These are phyloP conservation scores for Monosporozyma aerobia DNA, from an alignment of 805 yeast genomes.

Conservation along the genomic window DNA sequence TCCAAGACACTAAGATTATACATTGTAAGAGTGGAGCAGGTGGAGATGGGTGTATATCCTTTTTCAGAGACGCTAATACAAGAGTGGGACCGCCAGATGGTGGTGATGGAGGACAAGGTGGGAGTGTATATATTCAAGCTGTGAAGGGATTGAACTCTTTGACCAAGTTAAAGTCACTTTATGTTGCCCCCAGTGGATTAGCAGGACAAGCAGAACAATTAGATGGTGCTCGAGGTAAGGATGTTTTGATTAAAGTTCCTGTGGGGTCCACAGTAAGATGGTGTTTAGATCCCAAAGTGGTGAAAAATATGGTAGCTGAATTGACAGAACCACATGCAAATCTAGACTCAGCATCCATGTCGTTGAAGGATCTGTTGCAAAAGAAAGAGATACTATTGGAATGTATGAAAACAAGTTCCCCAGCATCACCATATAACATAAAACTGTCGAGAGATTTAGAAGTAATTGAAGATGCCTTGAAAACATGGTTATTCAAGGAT, in stretches of 20 bases:
- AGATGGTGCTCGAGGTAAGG: slow-evolving; percentile 80
- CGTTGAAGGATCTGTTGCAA: slow-evolving; percentile 19
- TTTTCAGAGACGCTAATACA: slow-evolving; percentile 75
- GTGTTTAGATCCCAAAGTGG: slow-evolving; percentile 63
- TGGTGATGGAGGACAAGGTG: slow-evolving; percentile 98
- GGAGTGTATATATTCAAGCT: slow-evolving; percentile 76
- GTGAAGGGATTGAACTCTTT: slow-evolving; percentile 61
- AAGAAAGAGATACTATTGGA: slow-evolving; percentile 23
- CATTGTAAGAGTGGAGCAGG: slow-evolving; percentile 71
- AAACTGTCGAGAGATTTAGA: slow-evolving; percentile 60
- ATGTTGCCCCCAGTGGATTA: slow-evolving; percentile 64
- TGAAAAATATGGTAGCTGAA: slow-evolving; percentile 27
- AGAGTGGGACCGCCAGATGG: slow-evolving; percentile 95
- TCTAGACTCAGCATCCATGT: slow-evolving; percentile 2
- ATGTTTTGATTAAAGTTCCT: slow-evolving; percentile 76
- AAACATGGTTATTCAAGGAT: slow-evolving; percentile 83
- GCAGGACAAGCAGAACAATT: slow-evolving; percentile 67
- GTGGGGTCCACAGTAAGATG: slow-evolving; percentile 82
- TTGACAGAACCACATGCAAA: slow-evolving; percentile 8
- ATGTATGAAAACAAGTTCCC: slow-evolving; percentile 21
- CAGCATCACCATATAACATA: slow-evolving; percentile 19
- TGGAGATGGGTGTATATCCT: slow-evolving; percentile 82
- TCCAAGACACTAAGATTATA: slow-evolving; percentile 61
- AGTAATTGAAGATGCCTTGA: slow-evolving; percentile 43
- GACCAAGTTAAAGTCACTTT: slow-evolving; percentile 56